Base-by-base conservation (phyloP, 2,329 filamentous ascomycete genomes). In the Fusarium multiceps region DNA sequence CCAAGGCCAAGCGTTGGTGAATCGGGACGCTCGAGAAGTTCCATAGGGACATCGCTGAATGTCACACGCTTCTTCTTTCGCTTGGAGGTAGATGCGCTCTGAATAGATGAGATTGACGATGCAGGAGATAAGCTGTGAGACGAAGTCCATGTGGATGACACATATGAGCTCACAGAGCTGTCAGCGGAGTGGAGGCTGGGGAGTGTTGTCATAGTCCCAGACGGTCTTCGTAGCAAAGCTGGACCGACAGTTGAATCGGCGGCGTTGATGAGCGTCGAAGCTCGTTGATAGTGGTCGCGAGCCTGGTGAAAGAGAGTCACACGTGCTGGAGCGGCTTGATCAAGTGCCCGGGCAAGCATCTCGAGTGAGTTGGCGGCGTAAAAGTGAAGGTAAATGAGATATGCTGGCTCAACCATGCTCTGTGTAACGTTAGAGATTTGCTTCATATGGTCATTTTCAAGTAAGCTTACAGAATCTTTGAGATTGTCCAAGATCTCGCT, bases 331-430 rank as follows among this genome's bases (percentile, higher is more conserved):
- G 85, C 85, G 3, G 80, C 81, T 13, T 81, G 77, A 18, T 82
- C 81, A 10, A 88, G 78, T 37, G 82, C 80, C 28, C 83, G 82
- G 2, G 86, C 86, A 69, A 86, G 86, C 80, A 85, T 84, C 72
- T 89, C 87, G 43, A 87, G 81, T 16, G 87, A 85, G n/a, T 82
- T 84, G 21, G 87, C 87, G n/a, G 87, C 87, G 66, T 89, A 89
- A 75, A 89, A 89, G 74, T 88, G 84, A 8, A 89, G 81, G 64
- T 88, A 88, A 68, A 89, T 85, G 34, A 88, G 79, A 72, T 89
- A 85, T 9, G 85, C 79, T 3, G 86, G 84, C 72, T 88, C 85
- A 21, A 85, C 78, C 27, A 80, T 74, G 14, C 80, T 79, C 76
- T 77, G 47, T 13, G 46, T 40, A 30, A 48, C 50, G 61, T 75